phyloP scores from a whole-genome alignment of 2,329 filamentous ascomycete species.

The Talaromyces sp. region DNA sequence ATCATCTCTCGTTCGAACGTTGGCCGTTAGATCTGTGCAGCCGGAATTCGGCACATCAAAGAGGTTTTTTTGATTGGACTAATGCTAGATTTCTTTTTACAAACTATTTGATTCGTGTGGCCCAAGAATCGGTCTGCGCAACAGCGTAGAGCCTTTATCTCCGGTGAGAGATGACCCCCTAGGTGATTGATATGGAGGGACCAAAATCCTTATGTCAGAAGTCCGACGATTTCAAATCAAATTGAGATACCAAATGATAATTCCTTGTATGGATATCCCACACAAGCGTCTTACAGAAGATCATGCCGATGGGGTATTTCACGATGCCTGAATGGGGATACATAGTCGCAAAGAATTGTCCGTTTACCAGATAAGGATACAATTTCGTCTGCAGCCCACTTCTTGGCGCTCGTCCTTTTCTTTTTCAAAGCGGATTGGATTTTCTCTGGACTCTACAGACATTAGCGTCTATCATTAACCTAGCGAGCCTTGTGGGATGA shows the following conservation, averaged over 20 bases:
- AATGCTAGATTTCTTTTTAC: not conserved
- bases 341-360: not conserved
- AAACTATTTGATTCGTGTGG: not conserved
- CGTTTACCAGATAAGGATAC: not conserved
- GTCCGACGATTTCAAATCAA: not conserved
- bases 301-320: not conserved
- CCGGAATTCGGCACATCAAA: not conserved
- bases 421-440: not conserved
- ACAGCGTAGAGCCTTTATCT: not conserved
- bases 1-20: not conserved
- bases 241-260: not conserved
- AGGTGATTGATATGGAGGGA: not conserved
- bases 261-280: slow-evolving; percentile 7
- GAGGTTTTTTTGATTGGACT: not conserved
- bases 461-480: not conserved
- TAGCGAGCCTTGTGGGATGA: slow-evolving; percentile 11
- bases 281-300: not conserved
- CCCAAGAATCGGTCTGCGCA: not conserved
- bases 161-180: not conserved
- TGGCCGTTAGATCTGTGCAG: slow-evolving; percentile 15
- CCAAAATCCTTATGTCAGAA: not conserved
- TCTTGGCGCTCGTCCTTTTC: not conserved
- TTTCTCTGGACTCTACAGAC: not conserved
- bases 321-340: not conserved
- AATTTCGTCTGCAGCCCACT: not conserved